Base-by-base conservation (phyloP, 495 filamentous ascomycete species). In the Xylaria telfairii region DNA sequence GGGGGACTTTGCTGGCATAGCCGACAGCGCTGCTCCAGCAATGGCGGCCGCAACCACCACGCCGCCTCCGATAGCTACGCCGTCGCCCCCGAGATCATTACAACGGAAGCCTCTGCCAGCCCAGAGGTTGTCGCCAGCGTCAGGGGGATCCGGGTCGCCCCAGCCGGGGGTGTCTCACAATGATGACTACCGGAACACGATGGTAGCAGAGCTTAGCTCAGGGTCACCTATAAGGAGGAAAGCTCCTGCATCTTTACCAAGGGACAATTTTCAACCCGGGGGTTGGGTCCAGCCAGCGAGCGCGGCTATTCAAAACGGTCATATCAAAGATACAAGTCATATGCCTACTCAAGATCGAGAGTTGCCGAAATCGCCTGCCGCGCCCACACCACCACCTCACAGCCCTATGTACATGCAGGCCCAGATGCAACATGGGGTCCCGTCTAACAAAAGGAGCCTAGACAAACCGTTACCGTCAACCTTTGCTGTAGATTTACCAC, bases 31-130 rank as follows among this genome's bases (percentile, higher is more conserved):
- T 63, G 65, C 57, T 70, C 71, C 71, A 44, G 75, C 78, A 72
- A 86, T 86, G 83, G 83, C 83, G 76, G 79, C 83, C 63, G 77
- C 81, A 67, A 80, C 81, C 66, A 72, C 80, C 28, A 77, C 81
- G 46, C 75, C 75, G 51, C 75, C 78, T 71, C 72, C 77, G n/a
- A 67, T 77, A 65, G 73, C 78, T 28, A 44, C 78, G 12, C 57
- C 80, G 3, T 77, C 83, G 19, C 73, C 80, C 19, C 72, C 68
- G 51, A 83, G 82, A 49, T 80, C 83, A 42, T 65, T 73, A 28
- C 81, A 77, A 17, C 78, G 84, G 64, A 84, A 84, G 65, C 83
- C 83, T 63, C 63, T 84, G 8, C 78, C 82, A 8, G 26, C 77
- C 21, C 67, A 76, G 13, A 77, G 65, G 24, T 62, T 78, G n/a